phyloP scores from a whole-genome alignment of 768 basidiomycete species.

The Mycena galericulata region DNA sequence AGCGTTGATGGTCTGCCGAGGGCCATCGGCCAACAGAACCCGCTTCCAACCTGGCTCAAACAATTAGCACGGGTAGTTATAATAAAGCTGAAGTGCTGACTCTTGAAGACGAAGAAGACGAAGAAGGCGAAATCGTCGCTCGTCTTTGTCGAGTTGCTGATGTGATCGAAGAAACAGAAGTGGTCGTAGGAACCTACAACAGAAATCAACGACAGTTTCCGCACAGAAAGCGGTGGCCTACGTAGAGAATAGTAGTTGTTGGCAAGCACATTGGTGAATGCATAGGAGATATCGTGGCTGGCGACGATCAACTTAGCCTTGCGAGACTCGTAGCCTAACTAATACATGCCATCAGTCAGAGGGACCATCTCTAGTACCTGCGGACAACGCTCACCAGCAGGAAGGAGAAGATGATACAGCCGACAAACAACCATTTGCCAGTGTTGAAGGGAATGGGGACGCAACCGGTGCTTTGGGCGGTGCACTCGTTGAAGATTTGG shows the following conservation, averaged over 20 bases:
- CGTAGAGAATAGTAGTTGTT: constrained; percentile 97
- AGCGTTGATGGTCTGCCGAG: constrained; percentile 98
- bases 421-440: constrained; percentile 97
- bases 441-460: constrained; percentile 88
- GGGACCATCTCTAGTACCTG: not conserved
- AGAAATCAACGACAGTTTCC: constrained; percentile 19
- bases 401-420: constrained; percentile 99
- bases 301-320: constrained; percentile 95
- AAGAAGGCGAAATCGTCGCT: constrained; percentile 99
- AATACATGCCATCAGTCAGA: constrained; percentile 26
- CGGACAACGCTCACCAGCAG: constrained; percentile 72
- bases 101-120: constrained; percentile 99
- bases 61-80: not conserved
- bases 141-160: constrained; percentile 93
- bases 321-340: constrained; percentile 93
- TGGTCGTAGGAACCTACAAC: constrained; percentile 90
- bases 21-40: constrained; percentile 92
- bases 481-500: constrained; percentile 86
- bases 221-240: constrained; percentile 53
- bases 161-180: constrained; percentile 98
- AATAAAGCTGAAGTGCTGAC: constrained; percentile 50
- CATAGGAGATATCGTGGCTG: constrained; percentile 96
- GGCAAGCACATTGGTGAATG: constrained; percentile 98
- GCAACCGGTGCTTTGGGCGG: constrained; percentile 65
- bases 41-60: constrained; percentile 80